phyloP scores from a whole-genome alignment of 768 basidiomycete species.

The Rhodotorula babjevae region DNA sequence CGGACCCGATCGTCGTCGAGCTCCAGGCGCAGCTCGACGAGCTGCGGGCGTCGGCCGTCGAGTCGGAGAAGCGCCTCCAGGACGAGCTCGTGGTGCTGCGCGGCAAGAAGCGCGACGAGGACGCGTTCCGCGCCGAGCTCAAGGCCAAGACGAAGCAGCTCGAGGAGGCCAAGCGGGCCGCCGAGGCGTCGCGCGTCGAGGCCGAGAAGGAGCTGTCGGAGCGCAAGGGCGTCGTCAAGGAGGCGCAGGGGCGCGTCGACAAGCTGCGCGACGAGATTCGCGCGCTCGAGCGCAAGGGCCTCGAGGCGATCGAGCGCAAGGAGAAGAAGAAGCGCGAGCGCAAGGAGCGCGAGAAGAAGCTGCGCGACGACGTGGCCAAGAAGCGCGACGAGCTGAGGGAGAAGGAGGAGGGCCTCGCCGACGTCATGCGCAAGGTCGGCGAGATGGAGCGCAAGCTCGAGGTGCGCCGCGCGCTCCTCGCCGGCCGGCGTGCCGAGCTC shows the following conservation, averaged over 20 bases:
- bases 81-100: conserved; percentile 68
- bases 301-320: conserved; percentile 40
- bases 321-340: conserved; percentile 46
- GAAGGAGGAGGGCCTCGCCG: conserved; percentile 55
- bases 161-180: conserved; percentile 78
- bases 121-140: conserved; percentile 67
- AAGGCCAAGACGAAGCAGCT: conserved; percentile 76
- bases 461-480: conserved; percentile 35
- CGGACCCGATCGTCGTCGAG: conserved; percentile 56
- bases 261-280: conserved; percentile 45
- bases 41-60: conserved; percentile 56
- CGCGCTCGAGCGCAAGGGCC: conserved; percentile 48
- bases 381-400: conserved; percentile 58
- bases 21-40: conserved; percentile 66
- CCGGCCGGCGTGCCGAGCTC: conserved; percentile 30
- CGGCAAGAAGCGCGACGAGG: conserved; percentile 73
- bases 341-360: conserved; percentile 61
- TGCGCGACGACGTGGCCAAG: conserved; percentile 55
- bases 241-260: conserved; percentile 45
- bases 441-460: conserved; percentile 40
- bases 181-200: conserved; percentile 73
- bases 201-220: conserved; percentile 80
- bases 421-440: conserved; percentile 40
- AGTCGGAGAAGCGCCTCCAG: conserved; percentile 64
- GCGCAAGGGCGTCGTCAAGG: conserved; percentile 51